A percentile compares a stretch with the other conserved stretches of the same genome.
Evolutionary conservation across 164 flowering plant genomes (phyloP).

Genomic region (Warburgia ugandensis): DNA sequence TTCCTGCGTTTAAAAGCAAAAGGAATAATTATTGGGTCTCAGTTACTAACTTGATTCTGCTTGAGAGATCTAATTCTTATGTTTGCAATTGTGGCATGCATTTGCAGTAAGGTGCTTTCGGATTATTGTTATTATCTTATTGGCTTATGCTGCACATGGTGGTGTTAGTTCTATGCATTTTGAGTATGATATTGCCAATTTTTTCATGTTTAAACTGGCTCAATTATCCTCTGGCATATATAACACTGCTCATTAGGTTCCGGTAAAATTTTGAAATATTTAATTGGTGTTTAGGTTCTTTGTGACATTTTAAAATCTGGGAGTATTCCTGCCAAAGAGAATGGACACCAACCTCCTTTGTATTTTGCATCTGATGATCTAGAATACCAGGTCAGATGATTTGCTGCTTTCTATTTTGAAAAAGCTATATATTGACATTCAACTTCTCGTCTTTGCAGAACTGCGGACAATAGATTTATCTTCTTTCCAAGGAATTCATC

Average conservation of each 20-base stretch:
- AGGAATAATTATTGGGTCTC: no score
- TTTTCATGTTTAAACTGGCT: not conserved
- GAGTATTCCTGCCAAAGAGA: constrained; percentile 67
- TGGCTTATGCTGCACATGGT: not conserved
- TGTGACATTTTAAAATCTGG: constrained; percentile 82
- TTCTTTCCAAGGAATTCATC: no score
- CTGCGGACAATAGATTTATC: no score
- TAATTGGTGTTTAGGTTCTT: constrained; percentile 46
- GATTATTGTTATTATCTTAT: not conserved
- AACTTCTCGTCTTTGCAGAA: not conserved
- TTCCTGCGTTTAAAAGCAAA: no score
- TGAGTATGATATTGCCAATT: not conserved
- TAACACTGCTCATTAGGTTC: not conserved
- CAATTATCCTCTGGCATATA: not conserved
- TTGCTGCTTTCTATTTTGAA: constrained; percentile 5
- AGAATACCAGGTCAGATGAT: constrained; percentile 76
- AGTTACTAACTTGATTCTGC: no score
- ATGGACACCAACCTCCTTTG: constrained; percentile 52
- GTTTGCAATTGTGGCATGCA: no score
- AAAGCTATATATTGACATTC: not conserved
- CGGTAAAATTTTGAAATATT: constrained; percentile 7
- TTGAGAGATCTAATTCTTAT: no score
- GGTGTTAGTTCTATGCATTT: no score
- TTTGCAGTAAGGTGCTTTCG: no score
- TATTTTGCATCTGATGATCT: constrained; percentile 85